These are phyloP conservation scores for Elasticomyces elasticus DNA, from an alignment of 495 filamentous ascomycete species.

Conservation along the genomic window DNA sequence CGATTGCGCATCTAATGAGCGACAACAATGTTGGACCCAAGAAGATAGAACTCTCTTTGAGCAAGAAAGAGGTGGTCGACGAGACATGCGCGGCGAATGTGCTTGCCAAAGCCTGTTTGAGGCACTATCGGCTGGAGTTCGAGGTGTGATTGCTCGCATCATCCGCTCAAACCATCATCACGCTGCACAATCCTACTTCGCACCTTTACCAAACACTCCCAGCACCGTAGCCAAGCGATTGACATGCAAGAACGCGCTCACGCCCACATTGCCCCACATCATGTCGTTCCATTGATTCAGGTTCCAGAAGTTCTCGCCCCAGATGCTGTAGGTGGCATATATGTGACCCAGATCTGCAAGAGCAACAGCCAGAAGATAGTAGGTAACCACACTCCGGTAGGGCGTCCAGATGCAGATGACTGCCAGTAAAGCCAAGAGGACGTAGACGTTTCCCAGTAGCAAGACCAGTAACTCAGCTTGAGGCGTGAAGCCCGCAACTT, in stretches of 20 bases:
- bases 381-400: not conserved
- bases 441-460: conserved; percentile 1
- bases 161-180: not conserved
- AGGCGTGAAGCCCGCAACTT: not conserved
- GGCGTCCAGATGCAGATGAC: conserved; percentile 1
- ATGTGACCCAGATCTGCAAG: conserved; percentile 1
- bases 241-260: conserved; percentile 6
- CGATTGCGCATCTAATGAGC: no score
- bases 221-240: conserved; percentile 2
- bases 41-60: no score
- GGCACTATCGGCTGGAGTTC: not conserved
- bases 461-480: not conserved
- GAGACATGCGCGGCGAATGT: no score
- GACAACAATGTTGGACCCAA: no score
- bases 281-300: conserved; percentile 3
- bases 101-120: not conserved
- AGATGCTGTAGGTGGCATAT: not conserved
- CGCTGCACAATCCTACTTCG: not conserved
- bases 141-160: not conserved
- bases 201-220: not conserved
- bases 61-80: no score
- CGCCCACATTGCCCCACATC: conserved; percentile 6
- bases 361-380: not conserved
- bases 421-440: not conserved
- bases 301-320: not conserved